Evolutionary conservation across 805 yeast species (phyloP).

Genomic region (Scheffersomyces stipitis): DNA sequence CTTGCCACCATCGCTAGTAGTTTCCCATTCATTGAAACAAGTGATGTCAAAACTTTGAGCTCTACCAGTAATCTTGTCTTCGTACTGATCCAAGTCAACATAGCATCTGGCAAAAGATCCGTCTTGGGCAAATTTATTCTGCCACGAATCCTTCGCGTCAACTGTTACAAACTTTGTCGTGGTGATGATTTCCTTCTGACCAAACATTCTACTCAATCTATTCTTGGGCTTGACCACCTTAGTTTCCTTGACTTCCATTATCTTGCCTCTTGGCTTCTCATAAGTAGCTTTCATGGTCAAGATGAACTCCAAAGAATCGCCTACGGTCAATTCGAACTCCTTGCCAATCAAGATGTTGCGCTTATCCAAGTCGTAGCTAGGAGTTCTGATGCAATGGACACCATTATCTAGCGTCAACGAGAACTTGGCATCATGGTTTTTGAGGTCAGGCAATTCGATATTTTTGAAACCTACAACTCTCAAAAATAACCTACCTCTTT

Average conservation of each 20-base stretch:
- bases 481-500: slow-evolving; percentile 57
- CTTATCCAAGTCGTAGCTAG: slow-evolving; percentile 41
- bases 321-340: slow-evolving; percentile 77
- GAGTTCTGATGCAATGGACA: slow-evolving; percentile 71
- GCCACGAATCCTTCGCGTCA: slow-evolving; percentile 60
- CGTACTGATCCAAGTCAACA: slow-evolving; percentile 59
- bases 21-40: slow-evolving; percentile 82
- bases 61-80: slow-evolving; percentile 53
- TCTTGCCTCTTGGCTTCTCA: slow-evolving; percentile 47
- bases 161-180: slow-evolving; percentile 54
- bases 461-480: slow-evolving; percentile 47
- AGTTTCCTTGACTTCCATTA: slow-evolving; percentile 62
- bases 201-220: slow-evolving; percentile 47
- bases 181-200: slow-evolving; percentile 47
- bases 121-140: slow-evolving; percentile 66
- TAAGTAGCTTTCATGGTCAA: slow-evolving; percentile 72
- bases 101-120: slow-evolving; percentile 88
- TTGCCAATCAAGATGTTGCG: slow-evolving; percentile 49
- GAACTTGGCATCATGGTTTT: slow-evolving; percentile 47
- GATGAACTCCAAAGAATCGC: slow-evolving; percentile 58
- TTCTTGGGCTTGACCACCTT: slow-evolving; percentile 46
- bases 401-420: slow-evolving; percentile 74
- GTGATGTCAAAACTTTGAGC: slow-evolving; percentile 54
- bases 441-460: slow-evolving; percentile 48
- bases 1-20: slow-evolving; percentile 18